Percentiles rank a stretch among this genome's conserved stretches.
Conservation (phyloP, 495 filamentous ascomycete genomes). For the Penicillium goetzii region DNA sequence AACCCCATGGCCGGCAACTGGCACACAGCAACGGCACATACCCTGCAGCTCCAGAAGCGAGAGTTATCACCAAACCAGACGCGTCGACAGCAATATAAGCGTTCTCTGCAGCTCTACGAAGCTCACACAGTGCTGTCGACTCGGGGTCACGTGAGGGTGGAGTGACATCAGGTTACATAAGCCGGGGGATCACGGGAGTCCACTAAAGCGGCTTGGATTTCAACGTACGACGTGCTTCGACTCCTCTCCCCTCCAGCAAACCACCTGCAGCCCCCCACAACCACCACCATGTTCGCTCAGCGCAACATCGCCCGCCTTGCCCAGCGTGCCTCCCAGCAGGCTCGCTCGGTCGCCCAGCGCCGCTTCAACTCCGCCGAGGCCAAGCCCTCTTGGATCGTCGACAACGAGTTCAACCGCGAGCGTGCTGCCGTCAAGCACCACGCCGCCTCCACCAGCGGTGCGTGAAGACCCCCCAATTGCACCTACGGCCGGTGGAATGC, state of each 20-base stretch:
- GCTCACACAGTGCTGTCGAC: background rate
- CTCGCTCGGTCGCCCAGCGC: slow-evolving; percentile 65
- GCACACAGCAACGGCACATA: slow-evolving; percentile 21
- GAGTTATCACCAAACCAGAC: background rate
- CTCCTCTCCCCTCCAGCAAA: slow-evolving; percentile 26
- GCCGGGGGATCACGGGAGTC: slow-evolving; percentile 46
- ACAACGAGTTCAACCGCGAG: slow-evolving; percentile 90
- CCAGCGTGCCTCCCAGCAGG: slow-evolving; percentile 61
- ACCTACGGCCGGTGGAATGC: slow-evolving; percentile 8
- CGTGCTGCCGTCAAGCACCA: slow-evolving; percentile 83
- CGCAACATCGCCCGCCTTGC: slow-evolving; percentile 62
- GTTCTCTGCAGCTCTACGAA: background rate
- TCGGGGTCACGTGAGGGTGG: slow-evolving; percentile 34
- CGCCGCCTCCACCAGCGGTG: slow-evolving; percentile 77
- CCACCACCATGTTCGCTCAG: slow-evolving; percentile 62
- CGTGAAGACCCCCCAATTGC: slow-evolving; percentile 34
- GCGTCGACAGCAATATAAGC: background rate
- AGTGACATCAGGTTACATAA: slow-evolving; percentile 52
- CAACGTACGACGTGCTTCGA: slow-evolving; percentile 35
- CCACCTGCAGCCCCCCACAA: slow-evolving; percentile 20
- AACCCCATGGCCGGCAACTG: slow-evolving; percentile 61
- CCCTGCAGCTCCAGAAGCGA: slow-evolving; percentile 4
- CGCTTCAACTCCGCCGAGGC: slow-evolving; percentile 65
- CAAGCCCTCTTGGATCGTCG: slow-evolving; percentile 55
- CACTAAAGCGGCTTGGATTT: slow-evolving; percentile 46